Percentiles rank a stretch among this genome's conserved stretches.
Evolutionary conservation across 2,329 filamentous ascomycete species (phyloP).

Genomic region (Metarhizium guizhouense): DNA sequence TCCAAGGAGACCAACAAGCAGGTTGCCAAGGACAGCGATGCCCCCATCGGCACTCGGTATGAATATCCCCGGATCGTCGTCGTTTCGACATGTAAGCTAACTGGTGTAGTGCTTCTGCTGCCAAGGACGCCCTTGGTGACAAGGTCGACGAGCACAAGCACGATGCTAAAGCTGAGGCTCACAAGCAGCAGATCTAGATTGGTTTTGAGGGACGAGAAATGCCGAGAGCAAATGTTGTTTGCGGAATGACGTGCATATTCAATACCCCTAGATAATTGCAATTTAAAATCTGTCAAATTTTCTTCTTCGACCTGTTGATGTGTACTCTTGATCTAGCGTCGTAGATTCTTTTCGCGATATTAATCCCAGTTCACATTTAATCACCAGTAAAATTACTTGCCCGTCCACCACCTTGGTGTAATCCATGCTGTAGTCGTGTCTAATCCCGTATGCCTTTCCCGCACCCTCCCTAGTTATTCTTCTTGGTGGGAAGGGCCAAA

Average conservation of each 20-base stretch:
- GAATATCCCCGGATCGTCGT: slow-evolving; percentile 4
- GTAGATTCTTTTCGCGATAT: too few species aligned
- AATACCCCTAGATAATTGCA: background rate
- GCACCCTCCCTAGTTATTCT: slow-evolving; percentile 9
- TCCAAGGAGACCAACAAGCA: slow-evolving; percentile 65
- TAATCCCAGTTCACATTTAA: too few species aligned
- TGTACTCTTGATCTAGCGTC: too few species aligned
- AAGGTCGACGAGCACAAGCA: slow-evolving; percentile 34
- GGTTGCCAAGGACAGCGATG: slow-evolving; percentile 54
- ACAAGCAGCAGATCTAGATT: slow-evolving; percentile 32
- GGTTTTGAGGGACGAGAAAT: background rate
- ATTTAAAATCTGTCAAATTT: background rate
- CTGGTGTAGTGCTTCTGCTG: slow-evolving; percentile 30
- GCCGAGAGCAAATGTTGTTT: background rate
- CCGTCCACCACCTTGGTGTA: too few species aligned
- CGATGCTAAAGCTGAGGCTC: slow-evolving; percentile 28
- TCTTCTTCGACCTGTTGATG: too few species aligned
- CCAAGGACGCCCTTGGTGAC: slow-evolving; percentile 39
- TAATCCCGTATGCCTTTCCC: background rate
- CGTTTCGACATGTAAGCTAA: background rate
- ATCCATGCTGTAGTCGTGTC: too few species aligned
- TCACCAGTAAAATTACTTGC: too few species aligned
- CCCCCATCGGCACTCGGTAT: slow-evolving; percentile 43
- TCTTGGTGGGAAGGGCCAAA: slow-evolving; percentile 20
- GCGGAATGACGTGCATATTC: background rate